A percentile compares a stretch with the other conserved stretches of the same genome.
Conservation (phyloP, 2,329 filamentous ascomycete species). For the Microdochium trichocladiopsis region DNA sequence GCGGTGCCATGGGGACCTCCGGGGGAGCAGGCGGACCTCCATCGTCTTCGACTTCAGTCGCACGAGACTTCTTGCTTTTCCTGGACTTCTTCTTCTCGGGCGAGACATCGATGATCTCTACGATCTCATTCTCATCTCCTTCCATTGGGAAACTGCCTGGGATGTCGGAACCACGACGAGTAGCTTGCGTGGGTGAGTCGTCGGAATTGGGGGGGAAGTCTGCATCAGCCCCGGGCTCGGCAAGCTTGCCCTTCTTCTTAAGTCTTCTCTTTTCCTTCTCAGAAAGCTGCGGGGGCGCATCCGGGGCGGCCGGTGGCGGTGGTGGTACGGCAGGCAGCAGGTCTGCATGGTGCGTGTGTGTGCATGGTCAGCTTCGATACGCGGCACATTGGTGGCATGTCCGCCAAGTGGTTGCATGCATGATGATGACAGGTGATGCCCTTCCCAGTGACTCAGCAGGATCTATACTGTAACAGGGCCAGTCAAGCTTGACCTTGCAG, state of each 20-base stretch:
- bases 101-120: conserved; percentile 44
- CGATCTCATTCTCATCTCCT: conserved; percentile 30
- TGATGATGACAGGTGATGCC: too few relatives aligned
- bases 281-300: conserved; percentile 13
- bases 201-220: not conserved
- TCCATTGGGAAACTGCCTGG: conserved; percentile 23
- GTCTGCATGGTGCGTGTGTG: conserved; percentile 25
- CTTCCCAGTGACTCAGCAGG: too few relatives aligned
- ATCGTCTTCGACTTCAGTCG: conserved; percentile 22
- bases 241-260: conserved; percentile 33
- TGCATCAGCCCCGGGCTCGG: conserved; percentile 5
- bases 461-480: not conserved
- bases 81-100: conserved; percentile 35
- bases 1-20: conserved; percentile 38
- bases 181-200: conserved; percentile 4
- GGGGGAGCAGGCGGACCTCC: conserved; percentile 37
- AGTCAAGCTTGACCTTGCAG: not conserved
- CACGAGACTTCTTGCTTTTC: conserved; percentile 26
- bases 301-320: conserved; percentile 28
- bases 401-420: not conserved
- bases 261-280: conserved; percentile 18
- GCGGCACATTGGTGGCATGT: too few relatives aligned
- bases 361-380: conserved; percentile 25
- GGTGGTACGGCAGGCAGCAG: conserved; percentile 28
- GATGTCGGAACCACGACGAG: too few relatives aligned